Evolutionary conservation across 73 alveolate genomes (phyloP).

Genomic region (Symbiodinium natans): DNA sequence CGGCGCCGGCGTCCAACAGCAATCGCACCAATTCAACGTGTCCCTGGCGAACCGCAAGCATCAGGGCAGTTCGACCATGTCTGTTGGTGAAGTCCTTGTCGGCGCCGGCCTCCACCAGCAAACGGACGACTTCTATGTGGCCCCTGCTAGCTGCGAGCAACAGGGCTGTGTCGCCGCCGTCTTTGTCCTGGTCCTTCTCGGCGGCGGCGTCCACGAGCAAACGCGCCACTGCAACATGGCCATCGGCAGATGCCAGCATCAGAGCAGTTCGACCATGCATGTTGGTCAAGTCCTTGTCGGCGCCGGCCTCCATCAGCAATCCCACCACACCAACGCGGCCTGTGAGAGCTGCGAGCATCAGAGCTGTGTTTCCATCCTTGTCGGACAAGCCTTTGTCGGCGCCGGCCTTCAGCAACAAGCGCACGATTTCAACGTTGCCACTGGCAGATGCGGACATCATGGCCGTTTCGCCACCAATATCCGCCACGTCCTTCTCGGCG

Average conservation of each 20-base stretch:
- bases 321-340: background rate
- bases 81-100: background rate
- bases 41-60: background rate
- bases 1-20: background rate
- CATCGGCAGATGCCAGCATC: background rate
- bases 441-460: background rate
- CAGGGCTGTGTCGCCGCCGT: background rate
- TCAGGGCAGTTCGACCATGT: background rate
- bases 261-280: background rate
- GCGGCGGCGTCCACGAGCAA: background rate
- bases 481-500: background rate
- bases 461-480: background rate
- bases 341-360: background rate
- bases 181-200: background rate
- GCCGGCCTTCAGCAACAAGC: background rate
- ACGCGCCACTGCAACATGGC: background rate
- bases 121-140: background rate
- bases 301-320: background rate
- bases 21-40: background rate
- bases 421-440: background rate
- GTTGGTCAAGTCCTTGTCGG: background rate
- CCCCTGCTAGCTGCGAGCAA: background rate
- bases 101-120: constrained; percentile 15
- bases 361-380: background rate
- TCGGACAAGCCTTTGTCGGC: background rate